Conservation (phyloP, 495 filamentous ascomycete genomes). For the Aspergillus ellipticus region DNA sequence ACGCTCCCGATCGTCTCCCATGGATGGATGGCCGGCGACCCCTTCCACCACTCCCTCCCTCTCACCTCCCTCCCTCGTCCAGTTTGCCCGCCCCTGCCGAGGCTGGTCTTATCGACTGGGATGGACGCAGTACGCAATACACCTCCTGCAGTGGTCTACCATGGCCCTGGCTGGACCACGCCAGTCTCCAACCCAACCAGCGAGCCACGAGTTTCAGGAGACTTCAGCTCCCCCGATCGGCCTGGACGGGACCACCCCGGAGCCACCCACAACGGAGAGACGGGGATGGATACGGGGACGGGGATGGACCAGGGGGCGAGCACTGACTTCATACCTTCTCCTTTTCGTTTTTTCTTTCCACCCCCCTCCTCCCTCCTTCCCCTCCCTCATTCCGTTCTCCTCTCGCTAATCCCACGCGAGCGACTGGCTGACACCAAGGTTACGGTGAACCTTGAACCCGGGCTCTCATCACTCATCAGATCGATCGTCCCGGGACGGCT, state of each 20-base stretch:
- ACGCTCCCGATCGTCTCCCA: constrained; percentile 11
- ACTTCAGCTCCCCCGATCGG: neutral
- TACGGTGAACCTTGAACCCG: neutral
- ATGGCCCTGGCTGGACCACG: neutral
- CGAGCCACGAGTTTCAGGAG: neutral
- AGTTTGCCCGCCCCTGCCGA: neutral
- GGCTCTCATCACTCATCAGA: neutral
- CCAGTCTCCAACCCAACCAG: neutral
- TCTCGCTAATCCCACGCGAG: neutral
- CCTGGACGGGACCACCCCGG: no score
- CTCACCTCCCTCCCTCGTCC: neutral
- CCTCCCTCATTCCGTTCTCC: neutral
- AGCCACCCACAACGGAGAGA: no score
- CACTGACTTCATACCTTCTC: no score
- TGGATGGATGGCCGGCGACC: neutral
- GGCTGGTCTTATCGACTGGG: no score
- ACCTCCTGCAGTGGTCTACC: no score
- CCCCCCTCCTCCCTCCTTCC: no score
- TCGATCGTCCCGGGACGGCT: neutral
- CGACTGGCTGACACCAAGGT: neutral
- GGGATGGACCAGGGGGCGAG: no score
- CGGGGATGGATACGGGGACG: no score
- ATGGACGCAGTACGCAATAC: no score
- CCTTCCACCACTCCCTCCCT: neutral
- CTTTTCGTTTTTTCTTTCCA: no score